A percentile compares a stretch with the other conserved stretches of the same genome.
Evolutionary conservation across 768 basidiomycete species (phyloP).

Genomic region (Pholiota molesta): DNA sequence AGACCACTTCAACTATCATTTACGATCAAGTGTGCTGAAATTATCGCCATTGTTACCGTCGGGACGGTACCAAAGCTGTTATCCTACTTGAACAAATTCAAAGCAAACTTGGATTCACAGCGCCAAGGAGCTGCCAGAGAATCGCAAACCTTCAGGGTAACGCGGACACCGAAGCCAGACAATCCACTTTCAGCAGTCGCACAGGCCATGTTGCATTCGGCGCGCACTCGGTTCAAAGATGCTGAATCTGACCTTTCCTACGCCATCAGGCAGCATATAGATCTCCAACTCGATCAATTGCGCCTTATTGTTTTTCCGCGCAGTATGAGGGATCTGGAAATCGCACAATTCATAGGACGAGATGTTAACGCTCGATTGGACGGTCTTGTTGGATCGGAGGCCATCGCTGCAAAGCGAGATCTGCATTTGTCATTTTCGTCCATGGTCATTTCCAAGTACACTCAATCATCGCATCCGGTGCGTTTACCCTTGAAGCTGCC

Average conservation of each 20-base stretch:
- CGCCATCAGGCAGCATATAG: constrained; percentile 73
- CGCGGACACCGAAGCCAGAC: constrained; percentile 71
- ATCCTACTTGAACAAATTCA: constrained; percentile 74
- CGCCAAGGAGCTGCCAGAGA: constrained; percentile 77
- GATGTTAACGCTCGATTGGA: constrained; percentile 73
- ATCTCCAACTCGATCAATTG: constrained; percentile 64
- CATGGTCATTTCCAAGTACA: constrained; percentile 76
- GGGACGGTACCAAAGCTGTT: constrained; percentile 79
- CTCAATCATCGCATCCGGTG: constrained; percentile 57
- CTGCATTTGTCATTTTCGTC: constrained; percentile 73
- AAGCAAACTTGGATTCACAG: constrained; percentile 71
- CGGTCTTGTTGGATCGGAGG: constrained; percentile 57
- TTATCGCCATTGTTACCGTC: constrained; percentile 69
- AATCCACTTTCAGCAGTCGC: constrained; percentile 88
- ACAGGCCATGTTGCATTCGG: constrained; percentile 78
- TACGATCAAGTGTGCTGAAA: constrained; percentile 68
- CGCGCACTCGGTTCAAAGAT: constrained; percentile 72
- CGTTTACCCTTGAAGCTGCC: constrained; percentile 30
- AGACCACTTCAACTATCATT: constrained; percentile 73
- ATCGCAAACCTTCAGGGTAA: constrained; percentile 76
- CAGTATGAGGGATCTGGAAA: constrained; percentile 75
- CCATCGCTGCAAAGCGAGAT: constrained; percentile 57
- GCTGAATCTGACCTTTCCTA: constrained; percentile 61
- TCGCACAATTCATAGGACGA: constrained; percentile 73
- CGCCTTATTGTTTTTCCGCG: constrained; percentile 79